Base-by-base conservation (phyloP, 306 rosid genomes). In the Senna tora region DNA sequence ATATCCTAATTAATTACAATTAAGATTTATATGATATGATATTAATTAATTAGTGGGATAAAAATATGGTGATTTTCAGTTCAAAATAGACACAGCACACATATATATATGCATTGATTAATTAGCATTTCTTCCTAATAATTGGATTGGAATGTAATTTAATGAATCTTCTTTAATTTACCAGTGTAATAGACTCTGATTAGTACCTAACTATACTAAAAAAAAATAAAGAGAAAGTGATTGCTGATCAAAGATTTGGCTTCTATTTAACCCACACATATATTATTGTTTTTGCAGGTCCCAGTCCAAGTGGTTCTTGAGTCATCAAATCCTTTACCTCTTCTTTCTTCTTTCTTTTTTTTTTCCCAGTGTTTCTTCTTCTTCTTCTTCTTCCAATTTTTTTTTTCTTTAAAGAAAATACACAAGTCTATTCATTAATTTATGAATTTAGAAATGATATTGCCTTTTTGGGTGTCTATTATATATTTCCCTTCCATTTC, bases 241-340 rank as follows among this genome's bases (percentile, higher is more conserved):
- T 55, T 56, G 68, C 65, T 82, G 83, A 80, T 84, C 59, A 69
- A 76, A 77, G 64, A 69, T 84, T 84, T 80, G 84, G 82, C 80
- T 64, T 83, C 75, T 76, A 50, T 80, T 55, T 83, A 42, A 43
- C 67, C 77, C 73, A 47, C 47, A 56, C 59, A 56, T 43, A 25
- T 64, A 68, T 73, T 69, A 71, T 33, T 66, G 51, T 79, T 58
- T 71, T 47, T 74, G 19, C 68, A 34, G 71, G 84, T 52, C 70
- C 75, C 84, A 76, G 8, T 36, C 65, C 8, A 74, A 86, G 97
- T 91, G 94, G 82, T 17, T 75, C 43, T 83, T 82, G 97, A 85
- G 89, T 91, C 95, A 88, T 69, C 65, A 86, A 75, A 76, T 75
- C 83, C 75, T 61, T 61, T 70, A 71, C 63, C n/a, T n/a, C n/a